phyloP scores from a whole-genome alignment of 1,139 yeast genomes.

The Magnusiomyces starmeri region DNA sequence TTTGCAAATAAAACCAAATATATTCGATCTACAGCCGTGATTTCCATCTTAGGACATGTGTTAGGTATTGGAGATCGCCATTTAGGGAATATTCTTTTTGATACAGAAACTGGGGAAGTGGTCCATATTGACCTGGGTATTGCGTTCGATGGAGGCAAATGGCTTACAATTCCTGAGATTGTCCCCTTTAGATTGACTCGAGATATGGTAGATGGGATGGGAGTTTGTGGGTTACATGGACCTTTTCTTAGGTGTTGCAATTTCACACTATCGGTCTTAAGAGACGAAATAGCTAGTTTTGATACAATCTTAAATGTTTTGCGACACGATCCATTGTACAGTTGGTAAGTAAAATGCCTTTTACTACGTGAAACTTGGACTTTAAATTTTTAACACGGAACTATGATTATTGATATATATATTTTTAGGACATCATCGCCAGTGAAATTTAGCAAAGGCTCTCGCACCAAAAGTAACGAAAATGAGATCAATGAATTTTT shows the following conservation, averaged over 20 bases:
- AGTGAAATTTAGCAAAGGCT: slow-evolving; percentile 40
- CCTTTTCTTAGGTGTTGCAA: slow-evolving; percentile 67
- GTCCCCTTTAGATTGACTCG: slow-evolving; percentile 90
- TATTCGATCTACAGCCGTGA: slow-evolving; percentile 73
- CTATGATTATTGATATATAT: neutral
- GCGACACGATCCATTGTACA: slow-evolving; percentile 85
- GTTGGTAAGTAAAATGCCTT: slow-evolving; percentile 58
- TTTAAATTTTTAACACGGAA: no score
- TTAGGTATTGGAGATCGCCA: slow-evolving; percentile 95
- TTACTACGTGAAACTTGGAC: neutral
- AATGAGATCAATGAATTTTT: slow-evolving; percentile 17
- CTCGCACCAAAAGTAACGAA: slow-evolving; percentile 41
- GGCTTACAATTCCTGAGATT: slow-evolving; percentile 79
- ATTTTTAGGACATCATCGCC: slow-evolving; percentile 30
- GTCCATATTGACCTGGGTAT: slow-evolving; percentile 95
- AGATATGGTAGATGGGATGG: slow-evolving; percentile 90
- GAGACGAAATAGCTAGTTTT: slow-evolving; percentile 62
- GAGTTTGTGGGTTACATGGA: slow-evolving; percentile 75
- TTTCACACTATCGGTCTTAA: slow-evolving; percentile 59
- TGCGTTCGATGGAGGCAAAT: slow-evolving; percentile 81
- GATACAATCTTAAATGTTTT: slow-evolving; percentile 78
- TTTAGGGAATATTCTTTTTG: slow-evolving; percentile 82
- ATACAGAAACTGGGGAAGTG: slow-evolving; percentile 74
- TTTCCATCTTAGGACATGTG: slow-evolving; percentile 79
- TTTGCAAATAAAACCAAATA: slow-evolving; percentile 56